These are phyloP conservation scores for Edaphochlamys debaryana DNA, from an alignment of 139 green algal species.

Conservation along the genomic window DNA sequence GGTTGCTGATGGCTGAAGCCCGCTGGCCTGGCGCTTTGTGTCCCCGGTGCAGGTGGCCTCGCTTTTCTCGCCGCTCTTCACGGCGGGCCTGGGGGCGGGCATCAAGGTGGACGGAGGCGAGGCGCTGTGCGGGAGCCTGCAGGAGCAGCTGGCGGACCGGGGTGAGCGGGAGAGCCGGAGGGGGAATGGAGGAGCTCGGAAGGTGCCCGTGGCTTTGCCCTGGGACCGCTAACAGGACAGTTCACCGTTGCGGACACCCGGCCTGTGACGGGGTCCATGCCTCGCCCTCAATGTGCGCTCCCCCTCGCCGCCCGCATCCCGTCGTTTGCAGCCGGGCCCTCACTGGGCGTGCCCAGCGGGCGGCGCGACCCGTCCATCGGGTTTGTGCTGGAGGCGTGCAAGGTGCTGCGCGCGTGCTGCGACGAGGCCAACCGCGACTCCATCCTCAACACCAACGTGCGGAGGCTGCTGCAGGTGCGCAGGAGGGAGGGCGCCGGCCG, in stretches of 20 bases:
- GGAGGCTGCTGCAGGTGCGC: conserved; percentile 29
- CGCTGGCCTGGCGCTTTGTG: no score
- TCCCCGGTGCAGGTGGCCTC: no score
- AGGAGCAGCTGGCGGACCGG: conserved; percentile 39
- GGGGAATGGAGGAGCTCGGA: no score
- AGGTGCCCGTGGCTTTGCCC: no score
- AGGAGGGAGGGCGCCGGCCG: not conserved
- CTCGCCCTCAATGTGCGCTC: no score
- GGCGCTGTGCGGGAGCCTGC: conserved; percentile 19
- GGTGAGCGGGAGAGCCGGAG: not conserved
- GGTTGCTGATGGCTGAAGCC: no score
- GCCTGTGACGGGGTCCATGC: no score
- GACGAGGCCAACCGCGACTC: conserved; percentile 47
- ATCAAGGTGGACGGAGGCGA: not conserved
- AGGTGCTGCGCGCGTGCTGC: conserved; percentile 44
- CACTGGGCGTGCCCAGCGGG: conserved; percentile 37
- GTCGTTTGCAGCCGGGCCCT: conserved; percentile 18
- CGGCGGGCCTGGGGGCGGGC: conserved; percentile 14
- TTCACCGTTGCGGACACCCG: not conserved
- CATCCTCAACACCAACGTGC: conserved; percentile 42
- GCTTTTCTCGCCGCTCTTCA: conserved; percentile 43
- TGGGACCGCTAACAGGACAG: no score
- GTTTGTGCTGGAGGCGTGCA: conserved; percentile 46
- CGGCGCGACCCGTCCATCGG: conserved; percentile 19
- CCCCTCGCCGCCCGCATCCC: no score